phyloP scores from a whole-genome alignment of 139 green algal species.

The Asterochloris erici region DNA sequence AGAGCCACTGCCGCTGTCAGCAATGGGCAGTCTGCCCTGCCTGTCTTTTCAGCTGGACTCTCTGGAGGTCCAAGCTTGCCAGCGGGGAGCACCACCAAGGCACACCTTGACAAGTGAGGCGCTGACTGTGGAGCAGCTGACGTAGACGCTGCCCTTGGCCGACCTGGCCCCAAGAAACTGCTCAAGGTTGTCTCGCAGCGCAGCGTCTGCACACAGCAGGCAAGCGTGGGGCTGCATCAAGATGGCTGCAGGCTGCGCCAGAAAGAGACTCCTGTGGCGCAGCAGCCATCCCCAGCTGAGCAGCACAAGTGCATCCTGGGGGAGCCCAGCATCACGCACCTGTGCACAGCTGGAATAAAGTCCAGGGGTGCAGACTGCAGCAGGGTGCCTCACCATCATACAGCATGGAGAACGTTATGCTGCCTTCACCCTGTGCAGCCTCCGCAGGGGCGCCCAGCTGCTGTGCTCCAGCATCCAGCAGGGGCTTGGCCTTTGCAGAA shows the following conservation, averaged over 20 bases:
- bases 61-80: neutral
- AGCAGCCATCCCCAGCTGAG: too few relatives aligned
- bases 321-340: too few relatives aligned
- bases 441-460: conserved; percentile 3
- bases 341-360: neutral
- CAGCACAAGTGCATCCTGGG: too few relatives aligned
- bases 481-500: conserved; percentile 2
- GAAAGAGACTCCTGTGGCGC: too few relatives aligned
- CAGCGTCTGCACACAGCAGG: too few relatives aligned
- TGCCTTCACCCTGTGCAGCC: neutral
- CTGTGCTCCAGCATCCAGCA: neutral
- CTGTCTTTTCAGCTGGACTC: neutral
- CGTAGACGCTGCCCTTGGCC: conserved; percentile 9
- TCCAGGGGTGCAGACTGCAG: neutral
- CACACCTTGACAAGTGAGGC: neutral
- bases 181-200: too few relatives aligned
- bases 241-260: too few relatives aligned
- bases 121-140: conserved; percentile 1
- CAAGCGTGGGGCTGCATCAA: too few relatives aligned
- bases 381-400: conserved; percentile 4
- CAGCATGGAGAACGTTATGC: conserved; percentile 10
- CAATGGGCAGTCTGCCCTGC: neutral
- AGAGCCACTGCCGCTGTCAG: neutral
- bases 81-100: neutral
- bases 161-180: neutral